Conservation (phyloP, 768 basidiomycete species). For the Leccinum incarnatum region DNA sequence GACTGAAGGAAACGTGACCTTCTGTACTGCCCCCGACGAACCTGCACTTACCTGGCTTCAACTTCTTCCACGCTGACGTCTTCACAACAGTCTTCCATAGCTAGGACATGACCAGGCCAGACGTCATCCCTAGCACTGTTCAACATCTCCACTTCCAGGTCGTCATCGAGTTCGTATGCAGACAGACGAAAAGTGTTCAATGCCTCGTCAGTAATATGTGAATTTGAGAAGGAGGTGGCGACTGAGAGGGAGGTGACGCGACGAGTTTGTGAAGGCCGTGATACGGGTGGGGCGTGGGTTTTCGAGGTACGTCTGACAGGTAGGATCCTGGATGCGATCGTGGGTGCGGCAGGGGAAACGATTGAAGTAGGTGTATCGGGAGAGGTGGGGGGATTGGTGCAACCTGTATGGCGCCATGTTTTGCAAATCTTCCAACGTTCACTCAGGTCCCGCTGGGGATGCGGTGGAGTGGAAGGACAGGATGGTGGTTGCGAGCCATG, state of each 20-base stretch:
- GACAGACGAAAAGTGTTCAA: conserved; percentile 19
- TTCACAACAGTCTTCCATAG: conserved; percentile 10
- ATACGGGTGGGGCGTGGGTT: not conserved
- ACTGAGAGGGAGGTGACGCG: conserved; percentile 22
- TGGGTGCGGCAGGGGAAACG: not conserved
- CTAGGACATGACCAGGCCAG: conserved; percentile 10
- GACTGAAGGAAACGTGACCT: not conserved
- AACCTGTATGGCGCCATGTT: conserved; percentile 5
- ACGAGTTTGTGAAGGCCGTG: conserved; percentile 14
- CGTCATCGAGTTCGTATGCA: conserved; percentile 28
- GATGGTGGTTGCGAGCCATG: not conserved
- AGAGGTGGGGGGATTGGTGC: not conserved
- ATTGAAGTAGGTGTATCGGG: conserved; percentile 1
- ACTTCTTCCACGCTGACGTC: not conserved
- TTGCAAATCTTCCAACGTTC: conserved; percentile 20
- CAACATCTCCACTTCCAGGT: conserved; percentile 26
- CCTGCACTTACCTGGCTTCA: not conserved
- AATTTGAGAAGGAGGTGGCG: conserved; percentile 22
- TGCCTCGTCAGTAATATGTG: conserved; percentile 25
- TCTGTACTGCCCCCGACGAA: conserved; percentile 11
- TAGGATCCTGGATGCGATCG: not conserved
- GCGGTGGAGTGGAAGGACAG: not conserved
- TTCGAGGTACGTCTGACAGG: not conserved
- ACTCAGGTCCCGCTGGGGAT: conserved; percentile 1
- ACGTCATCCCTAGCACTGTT: conserved; percentile 22